Percentiles rank a stretch among this genome's conserved stretches.
Evolutionary conservation across 73 alveolate genomes (phyloP).

Genomic region (Tetrahymena malaccensis): DNA sequence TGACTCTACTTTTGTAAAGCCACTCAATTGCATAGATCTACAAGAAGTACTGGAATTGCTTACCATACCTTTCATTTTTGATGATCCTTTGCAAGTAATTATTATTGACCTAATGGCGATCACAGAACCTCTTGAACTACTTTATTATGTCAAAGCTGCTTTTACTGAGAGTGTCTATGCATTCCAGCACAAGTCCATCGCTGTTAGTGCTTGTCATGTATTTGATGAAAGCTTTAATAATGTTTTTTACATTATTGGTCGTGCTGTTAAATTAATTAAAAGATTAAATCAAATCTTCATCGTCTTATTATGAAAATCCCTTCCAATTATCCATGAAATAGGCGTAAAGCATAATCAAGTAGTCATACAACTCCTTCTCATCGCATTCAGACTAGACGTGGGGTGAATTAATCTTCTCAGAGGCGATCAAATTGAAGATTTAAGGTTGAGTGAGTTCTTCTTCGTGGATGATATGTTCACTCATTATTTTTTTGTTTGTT

Average conservation of each 20-base stretch:
- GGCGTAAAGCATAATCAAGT: background rate
- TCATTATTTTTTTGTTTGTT: background rate
- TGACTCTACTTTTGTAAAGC: background rate
- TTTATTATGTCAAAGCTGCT: background rate
- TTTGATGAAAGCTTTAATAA: background rate
- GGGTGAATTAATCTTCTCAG: background rate
- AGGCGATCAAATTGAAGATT: background rate
- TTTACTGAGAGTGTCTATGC: background rate
- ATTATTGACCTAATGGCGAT: background rate
- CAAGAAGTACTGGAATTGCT: background rate
- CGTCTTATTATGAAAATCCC: background rate
- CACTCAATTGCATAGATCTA: background rate
- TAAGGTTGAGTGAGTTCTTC: background rate
- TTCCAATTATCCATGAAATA: background rate
- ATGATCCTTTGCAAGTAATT: background rate
- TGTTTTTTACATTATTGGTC: background rate
- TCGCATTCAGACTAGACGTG: background rate
- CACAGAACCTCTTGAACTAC: background rate
- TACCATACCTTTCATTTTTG: background rate
- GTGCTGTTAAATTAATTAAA: background rate
- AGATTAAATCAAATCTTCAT: background rate
- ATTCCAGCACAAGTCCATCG: background rate
- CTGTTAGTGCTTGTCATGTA: background rate
- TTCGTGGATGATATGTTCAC: background rate
- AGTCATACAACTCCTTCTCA: background rate